A percentile compares a stretch with the other conserved stretches of the same genome.
phyloP scores from a whole-genome alignment of 768 basidiomycete species.

The Mycena crocata region DNA sequence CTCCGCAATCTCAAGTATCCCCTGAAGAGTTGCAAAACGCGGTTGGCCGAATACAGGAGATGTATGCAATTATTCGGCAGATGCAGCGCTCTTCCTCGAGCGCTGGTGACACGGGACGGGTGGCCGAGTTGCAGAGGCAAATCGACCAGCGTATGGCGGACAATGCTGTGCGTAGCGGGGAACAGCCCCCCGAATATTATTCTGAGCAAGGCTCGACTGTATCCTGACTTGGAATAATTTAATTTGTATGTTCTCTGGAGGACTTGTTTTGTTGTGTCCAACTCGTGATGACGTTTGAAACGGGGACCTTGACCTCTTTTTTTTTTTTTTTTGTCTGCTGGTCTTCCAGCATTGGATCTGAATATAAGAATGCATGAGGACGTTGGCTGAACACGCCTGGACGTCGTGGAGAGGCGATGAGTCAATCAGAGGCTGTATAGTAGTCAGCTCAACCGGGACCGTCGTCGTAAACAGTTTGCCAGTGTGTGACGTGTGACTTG shows the following conservation, averaged over 20 bases:
- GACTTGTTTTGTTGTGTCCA: not conserved
- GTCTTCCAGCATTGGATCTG: too few species aligned
- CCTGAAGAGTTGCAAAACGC: slow-evolving; percentile 13
- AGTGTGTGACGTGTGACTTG: not conserved
- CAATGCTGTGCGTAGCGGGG: slow-evolving; percentile 20
- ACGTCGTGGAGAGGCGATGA: slow-evolving; percentile 3
- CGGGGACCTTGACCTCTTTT: too few species aligned
- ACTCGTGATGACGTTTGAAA: too few species aligned
- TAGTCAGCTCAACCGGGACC: not conserved
- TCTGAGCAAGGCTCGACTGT: not conserved
- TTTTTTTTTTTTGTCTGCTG: too few species aligned
- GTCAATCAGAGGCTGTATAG: not conserved
- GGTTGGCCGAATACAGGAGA: slow-evolving; percentile 23
- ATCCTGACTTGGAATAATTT: too few species aligned
- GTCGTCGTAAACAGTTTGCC: not conserved
- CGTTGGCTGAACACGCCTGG: slow-evolving; percentile 3
- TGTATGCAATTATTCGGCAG: slow-evolving; percentile 12
- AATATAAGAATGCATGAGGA: not conserved
- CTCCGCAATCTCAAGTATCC: not conserved
- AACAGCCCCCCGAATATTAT: slow-evolving; percentile 10
- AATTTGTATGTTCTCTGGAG: too few species aligned
- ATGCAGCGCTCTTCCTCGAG: not conserved
- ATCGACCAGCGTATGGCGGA: slow-evolving; percentile 20
- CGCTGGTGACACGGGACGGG: not conserved
- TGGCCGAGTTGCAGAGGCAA: slow-evolving; percentile 21